phyloP scores from a whole-genome alignment of 2,329 filamentous ascomycete genomes.

The Penicillium sumatraense region DNA sequence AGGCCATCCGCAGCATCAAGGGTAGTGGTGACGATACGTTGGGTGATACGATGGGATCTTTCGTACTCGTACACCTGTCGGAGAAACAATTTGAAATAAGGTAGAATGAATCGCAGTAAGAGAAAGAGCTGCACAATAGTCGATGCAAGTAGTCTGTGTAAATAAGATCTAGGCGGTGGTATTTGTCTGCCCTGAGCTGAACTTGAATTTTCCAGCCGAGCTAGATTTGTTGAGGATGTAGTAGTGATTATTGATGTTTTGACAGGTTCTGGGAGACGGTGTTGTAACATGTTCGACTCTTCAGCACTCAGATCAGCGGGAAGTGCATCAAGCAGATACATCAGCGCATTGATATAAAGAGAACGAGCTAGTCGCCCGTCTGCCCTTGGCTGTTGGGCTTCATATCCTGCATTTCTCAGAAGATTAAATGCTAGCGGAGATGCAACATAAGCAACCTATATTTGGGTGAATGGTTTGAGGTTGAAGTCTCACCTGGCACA shows the following conservation, averaged over 20 bases:
- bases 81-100: conserved; percentile 62
- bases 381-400: conserved; percentile 37
- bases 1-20: conserved; percentile 59
- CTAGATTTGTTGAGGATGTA: neutral
- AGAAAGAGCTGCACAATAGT: conserved; percentile 64
- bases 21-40: conserved; percentile 59
- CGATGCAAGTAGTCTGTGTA: conserved; percentile 64
- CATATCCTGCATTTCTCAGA: conserved; percentile 40
- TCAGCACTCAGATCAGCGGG: conserved; percentile 36
- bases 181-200: neutral
- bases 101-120: conserved; percentile 63
- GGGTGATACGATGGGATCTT: conserved; percentile 67
- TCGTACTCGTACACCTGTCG: conserved; percentile 65
- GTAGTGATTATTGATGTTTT: conserved; percentile 19
- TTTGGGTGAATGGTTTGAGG: neutral
- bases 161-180: conserved; percentile 47
- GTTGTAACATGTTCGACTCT: conserved; percentile 34
- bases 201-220: neutral
- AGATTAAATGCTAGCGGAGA: conserved; percentile 37
- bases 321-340: conserved; percentile 43
- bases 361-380: conserved; percentile 39
- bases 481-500: conserved; percentile 37
- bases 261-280: conserved; percentile 30
- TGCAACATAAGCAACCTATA: conserved; percentile 2
- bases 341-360: conserved; percentile 42